phyloP scores from a whole-genome alignment of 1,284 basidiomycete species.

The Pseudozyma hubeiensis region DNA sequence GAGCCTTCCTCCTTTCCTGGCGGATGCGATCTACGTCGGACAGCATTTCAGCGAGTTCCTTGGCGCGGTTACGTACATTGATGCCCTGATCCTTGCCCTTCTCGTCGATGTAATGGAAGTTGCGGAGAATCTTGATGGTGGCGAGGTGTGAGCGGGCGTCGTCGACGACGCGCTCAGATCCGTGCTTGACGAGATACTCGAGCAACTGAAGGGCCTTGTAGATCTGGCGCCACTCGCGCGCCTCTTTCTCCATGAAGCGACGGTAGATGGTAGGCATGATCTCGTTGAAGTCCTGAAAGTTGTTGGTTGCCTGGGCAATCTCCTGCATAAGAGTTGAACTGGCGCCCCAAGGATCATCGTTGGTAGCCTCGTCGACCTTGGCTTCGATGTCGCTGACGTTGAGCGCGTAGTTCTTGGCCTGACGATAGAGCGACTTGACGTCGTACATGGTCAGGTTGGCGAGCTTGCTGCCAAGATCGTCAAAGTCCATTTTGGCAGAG shows the following conservation, averaged over 20 bases:
- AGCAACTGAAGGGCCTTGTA: slow-evolving; percentile 97
- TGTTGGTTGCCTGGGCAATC: slow-evolving; percentile 93
- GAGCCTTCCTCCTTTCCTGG: slow-evolving; percentile 89
- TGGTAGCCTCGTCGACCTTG: slow-evolving; percentile 96
- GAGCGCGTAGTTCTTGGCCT: slow-evolving; percentile 75
- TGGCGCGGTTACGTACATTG: slow-evolving; percentile 94
- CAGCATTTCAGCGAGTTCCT: slow-evolving; percentile 88
- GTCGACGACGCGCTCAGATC: slow-evolving; percentile 97
- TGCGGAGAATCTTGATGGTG: slow-evolving; percentile 96
- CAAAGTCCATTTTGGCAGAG: slow-evolving; percentile 34
- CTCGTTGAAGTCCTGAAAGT: slow-evolving; percentile 98
- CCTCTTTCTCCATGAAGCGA: slow-evolving; percentile 86
- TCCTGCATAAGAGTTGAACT: slow-evolving; percentile 98
- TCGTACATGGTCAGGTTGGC: slow-evolving; percentile 68
- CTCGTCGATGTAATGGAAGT: slow-evolving; percentile 98
- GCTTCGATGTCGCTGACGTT: slow-evolving; percentile 97
- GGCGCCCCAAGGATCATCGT: slow-evolving; percentile 98
- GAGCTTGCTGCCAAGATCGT: slow-evolving; percentile 61
- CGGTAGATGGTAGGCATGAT: slow-evolving; percentile 98
- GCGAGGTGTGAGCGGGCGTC: slow-evolving; percentile 94
- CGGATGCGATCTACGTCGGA: slow-evolving; percentile 92
- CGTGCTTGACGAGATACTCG: slow-evolving; percentile 96
- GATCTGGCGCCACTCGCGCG: slow-evolving; percentile 97
- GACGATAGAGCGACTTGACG: slow-evolving; percentile 63
- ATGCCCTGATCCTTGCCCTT: slow-evolving; percentile 99